These are phyloP conservation scores for Amanita jacksonii DNA, from an alignment of 768 basidiomycete species.

Conservation along the genomic window DNA sequence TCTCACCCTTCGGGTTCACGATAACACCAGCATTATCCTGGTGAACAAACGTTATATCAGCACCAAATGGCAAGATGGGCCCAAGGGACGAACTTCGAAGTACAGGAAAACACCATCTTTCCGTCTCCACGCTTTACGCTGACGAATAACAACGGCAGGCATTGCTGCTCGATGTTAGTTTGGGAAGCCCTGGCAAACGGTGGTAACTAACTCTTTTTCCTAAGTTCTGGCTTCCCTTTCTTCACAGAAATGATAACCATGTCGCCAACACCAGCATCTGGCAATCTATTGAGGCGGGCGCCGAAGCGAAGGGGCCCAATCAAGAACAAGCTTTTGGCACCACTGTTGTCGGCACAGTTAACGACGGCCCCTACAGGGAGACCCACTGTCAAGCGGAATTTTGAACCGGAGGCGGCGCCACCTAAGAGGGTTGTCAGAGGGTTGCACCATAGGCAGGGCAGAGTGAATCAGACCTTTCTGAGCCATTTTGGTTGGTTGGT, in stretches of 20 bases:
- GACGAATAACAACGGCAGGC: constrained; percentile 94
- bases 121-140: constrained; percentile 97
- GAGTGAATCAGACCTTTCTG: constrained; percentile 8
- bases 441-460: neutral
- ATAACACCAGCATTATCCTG: constrained; percentile 95
- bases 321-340: constrained; percentile 90
- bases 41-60: neutral
- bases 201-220: constrained; percentile 88
- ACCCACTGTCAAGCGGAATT: constrained; percentile 93
- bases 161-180: constrained; percentile 49
- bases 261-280: constrained; percentile 91
- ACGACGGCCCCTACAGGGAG: constrained; percentile 90
- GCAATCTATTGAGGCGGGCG: constrained; percentile 93
- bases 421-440: constrained; percentile 17
- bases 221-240: constrained; percentile 99
- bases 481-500: constrained; percentile 2
- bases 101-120: constrained; percentile 98
- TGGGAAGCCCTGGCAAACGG: neutral
- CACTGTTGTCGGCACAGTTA: constrained; percentile 99
- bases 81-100: constrained; percentile 60
- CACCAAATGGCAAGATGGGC: neutral
- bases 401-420: constrained; percentile 79
- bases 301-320: constrained; percentile 96
- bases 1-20: constrained; percentile 98
- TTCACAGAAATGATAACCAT: constrained; percentile 97